Base-by-base conservation (phyloP, 257 asterid genomes). In the Primulina eburnea region DNA sequence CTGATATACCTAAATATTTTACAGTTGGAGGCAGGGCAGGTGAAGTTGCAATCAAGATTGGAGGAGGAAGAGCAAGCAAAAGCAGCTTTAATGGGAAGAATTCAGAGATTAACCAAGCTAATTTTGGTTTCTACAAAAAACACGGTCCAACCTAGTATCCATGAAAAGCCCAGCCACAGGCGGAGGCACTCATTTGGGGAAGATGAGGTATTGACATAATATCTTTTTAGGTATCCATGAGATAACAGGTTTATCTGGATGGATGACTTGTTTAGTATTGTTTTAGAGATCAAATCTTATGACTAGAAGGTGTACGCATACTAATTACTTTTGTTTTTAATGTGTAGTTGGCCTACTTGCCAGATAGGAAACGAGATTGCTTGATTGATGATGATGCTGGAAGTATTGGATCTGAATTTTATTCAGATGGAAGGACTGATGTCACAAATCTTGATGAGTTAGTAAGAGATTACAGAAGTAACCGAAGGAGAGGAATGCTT, bases 31-130 rank as follows among this genome's bases (percentile, higher is more conserved):
- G 95, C 92, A 26, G 95, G 97, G 79, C 87, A 90, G 77, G 83
- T 90, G 62, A 90, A 84, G 76, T 76, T 90, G 84, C 97, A 82
- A 71, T 90, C 95, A 50, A 84, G 97, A 77, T 77, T 90, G 81
- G 97, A 90, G 79, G 97, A 90, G 83, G 97, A 88, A 82, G 97
- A 90, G 78, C 88, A 86, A 82, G 95, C 88, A 58, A 90, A 90
- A 76, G 95, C 97, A 73, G 97, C 97, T 60, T 78, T 90, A 69
- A 80, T 90, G 91, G 93, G 97, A 68, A 88, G 97, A 86, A 90
- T 90, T 72, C 97, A 90, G 82, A 88, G 89, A 83, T 75, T 90
- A 77, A 88, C 95, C 73, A 90, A 90, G 78, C 79, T 90, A 52
- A 90, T 90, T 65, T 81, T 90, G 83, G 97, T 90, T 73, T 90